Evolutionary conservation across 768 basidiomycete species (phyloP).

Genomic region (Tylopilus rubrobrunneus): DNA sequence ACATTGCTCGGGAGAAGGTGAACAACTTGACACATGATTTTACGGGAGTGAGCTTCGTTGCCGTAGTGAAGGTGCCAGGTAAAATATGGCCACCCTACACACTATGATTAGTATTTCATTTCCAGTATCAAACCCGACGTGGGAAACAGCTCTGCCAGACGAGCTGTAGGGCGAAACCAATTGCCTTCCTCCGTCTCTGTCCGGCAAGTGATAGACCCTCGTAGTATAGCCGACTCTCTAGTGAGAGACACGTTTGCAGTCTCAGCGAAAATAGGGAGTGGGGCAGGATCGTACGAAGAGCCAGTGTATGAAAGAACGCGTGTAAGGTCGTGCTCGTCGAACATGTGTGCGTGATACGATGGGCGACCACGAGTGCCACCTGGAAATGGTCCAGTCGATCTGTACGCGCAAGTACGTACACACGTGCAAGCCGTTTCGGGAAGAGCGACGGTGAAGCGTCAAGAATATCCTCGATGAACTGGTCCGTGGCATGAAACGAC

Average conservation of each 20-base stretch:
- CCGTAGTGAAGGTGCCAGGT: slow-evolving; percentile 36
- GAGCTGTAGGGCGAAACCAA: slow-evolving; percentile 36
- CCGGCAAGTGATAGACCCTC: slow-evolving; percentile 30
- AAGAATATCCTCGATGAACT: slow-evolving; percentile 29
- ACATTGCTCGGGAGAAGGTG: slow-evolving; percentile 29
- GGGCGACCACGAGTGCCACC: slow-evolving; percentile 43
- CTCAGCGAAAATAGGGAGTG: slow-evolving; percentile 31
- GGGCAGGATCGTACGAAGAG: slow-evolving; percentile 7
- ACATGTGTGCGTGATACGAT: slow-evolving; percentile 50
- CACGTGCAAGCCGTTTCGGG: slow-evolving; percentile 17
- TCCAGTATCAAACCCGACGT: neutral
- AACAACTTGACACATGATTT: slow-evolving; percentile 25
- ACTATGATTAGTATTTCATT: neutral
- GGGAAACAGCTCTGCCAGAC: slow-evolving; percentile 28
- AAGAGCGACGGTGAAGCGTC: slow-evolving; percentile 36
- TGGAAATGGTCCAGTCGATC: slow-evolving; percentile 39
- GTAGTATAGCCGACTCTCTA: slow-evolving; percentile 36
- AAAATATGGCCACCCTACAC: slow-evolving; percentile 53
- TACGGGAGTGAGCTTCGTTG: slow-evolving; percentile 39
- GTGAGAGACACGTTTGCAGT: slow-evolving; percentile 38
- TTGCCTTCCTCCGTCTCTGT: slow-evolving; percentile 44
- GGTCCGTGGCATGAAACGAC: slow-evolving; percentile 34
- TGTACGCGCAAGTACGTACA: slow-evolving; percentile 36
- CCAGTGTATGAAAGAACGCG: slow-evolving; percentile 41
- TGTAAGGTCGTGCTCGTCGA: slow-evolving; percentile 40